Conservation (phyloP, 2,329 filamentous ascomycete genomes). For the Phyllosticta paracitricarpa region DNA sequence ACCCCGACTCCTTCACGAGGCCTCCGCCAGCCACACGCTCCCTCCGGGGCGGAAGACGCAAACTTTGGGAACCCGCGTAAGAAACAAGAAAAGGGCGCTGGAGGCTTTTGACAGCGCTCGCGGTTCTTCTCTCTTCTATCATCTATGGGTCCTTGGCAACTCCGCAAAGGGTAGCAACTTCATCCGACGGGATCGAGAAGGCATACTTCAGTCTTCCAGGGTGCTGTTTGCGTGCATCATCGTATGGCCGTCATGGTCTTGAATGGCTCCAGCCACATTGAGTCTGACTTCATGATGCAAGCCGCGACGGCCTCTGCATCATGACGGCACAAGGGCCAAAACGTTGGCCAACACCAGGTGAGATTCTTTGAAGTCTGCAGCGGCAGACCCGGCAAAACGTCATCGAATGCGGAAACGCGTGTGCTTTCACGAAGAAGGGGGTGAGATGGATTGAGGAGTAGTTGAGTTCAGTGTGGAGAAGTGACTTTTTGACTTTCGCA, state of each 20-base stretch:
- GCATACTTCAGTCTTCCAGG: neutral
- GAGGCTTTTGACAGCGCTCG: neutral
- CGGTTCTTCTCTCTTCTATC: neutral
- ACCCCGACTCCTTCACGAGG: conserved; percentile 30
- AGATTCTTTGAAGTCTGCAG: neutral
- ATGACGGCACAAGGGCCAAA: neutral
- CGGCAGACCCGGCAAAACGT: neutral
- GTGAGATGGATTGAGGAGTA: neutral
- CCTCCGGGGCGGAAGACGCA: conserved; percentile 25
- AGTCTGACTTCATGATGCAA: neutral
- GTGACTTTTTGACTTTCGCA: neutral
- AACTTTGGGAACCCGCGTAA: conserved; percentile 32
- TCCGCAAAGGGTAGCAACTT: neutral
- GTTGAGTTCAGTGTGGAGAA: neutral
- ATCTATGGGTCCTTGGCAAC: neutral
- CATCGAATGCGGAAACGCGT: neutral
- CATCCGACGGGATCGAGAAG: neutral
- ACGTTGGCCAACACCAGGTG: neutral
- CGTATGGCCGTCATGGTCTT: neutral
- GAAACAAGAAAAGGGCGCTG: neutral
- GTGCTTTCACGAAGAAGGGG: neutral
- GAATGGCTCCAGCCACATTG: neutral
- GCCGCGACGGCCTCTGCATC: neutral
- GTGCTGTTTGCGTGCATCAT: neutral
- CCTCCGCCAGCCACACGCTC: conserved; percentile 21